Evolutionary conservation across 2,329 filamentous ascomycete genomes (phyloP).

Genomic region (Ophiostoma sp.): DNA sequence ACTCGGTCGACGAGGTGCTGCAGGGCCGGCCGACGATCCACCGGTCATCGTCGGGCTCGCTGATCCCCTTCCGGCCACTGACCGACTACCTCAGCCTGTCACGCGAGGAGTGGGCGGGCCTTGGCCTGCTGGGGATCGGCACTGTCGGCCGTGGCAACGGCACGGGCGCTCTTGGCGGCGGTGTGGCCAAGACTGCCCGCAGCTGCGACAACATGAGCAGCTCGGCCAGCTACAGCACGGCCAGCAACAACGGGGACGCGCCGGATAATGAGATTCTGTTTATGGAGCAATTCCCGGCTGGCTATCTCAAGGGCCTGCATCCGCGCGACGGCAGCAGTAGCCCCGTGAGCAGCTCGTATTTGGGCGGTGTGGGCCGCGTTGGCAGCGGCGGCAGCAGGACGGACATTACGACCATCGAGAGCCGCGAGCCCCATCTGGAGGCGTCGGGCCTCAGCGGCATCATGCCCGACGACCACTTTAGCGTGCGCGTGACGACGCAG

Average conservation of each 20-base stretch:
- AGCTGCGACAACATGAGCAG: slow-evolving; percentile 19
- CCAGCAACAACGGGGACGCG: slow-evolving; percentile 1
- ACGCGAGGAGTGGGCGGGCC: slow-evolving; percentile 21
- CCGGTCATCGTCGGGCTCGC: slow-evolving; percentile 49
- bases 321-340: not conserved
- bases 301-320: no score
- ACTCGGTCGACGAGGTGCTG: slow-evolving; percentile 26
- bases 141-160: slow-evolving; percentile 26
- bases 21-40: slow-evolving; percentile 31
- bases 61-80: slow-evolving; percentile 46
- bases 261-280: slow-evolving; percentile 29
- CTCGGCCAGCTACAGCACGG: slow-evolving; percentile 13
- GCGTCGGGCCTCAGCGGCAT: slow-evolving; percentile 57
- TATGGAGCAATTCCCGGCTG: slow-evolving; percentile 23
- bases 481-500: slow-evolving; percentile 49
- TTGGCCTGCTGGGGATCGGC: slow-evolving; percentile 19
- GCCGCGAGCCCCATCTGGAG: slow-evolving; percentile 42
- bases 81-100: slow-evolving; percentile 36
- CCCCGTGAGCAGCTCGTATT: not conserved
- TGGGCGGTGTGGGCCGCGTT: not conserved
- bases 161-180: slow-evolving; percentile 23
- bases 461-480: slow-evolving; percentile 59
- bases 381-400: not conserved
- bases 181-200: not conserved
- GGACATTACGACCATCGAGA: not conserved